phyloP scores from a whole-genome alignment of 805 yeast species.

The Zygotorulaspora sp. region DNA sequence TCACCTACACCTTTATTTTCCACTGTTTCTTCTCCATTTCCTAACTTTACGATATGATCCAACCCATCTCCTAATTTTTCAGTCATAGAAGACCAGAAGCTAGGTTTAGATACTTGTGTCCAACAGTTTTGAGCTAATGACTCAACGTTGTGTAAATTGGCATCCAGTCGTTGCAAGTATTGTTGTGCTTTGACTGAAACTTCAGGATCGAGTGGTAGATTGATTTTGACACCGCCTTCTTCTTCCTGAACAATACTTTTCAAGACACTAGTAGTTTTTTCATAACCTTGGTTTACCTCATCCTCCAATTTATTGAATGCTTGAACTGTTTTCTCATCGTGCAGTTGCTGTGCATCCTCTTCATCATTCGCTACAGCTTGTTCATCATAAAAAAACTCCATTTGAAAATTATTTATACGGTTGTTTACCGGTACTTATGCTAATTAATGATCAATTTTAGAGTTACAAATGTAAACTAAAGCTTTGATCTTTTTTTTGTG shows the following conservation, averaged over 20 bases:
- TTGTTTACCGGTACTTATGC: background rate
- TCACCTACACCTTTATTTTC: conserved; percentile 28
- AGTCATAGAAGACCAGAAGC: conserved; percentile 30
- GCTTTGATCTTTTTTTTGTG: no score
- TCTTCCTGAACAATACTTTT: conserved; percentile 20
- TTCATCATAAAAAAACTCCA: conserved; percentile 33
- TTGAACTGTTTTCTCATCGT: conserved; percentile 48
- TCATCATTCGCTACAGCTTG: conserved; percentile 19
- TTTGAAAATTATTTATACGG: conserved; percentile 4
- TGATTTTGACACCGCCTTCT: conserved; percentile 27
- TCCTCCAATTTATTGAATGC: conserved; percentile 48
- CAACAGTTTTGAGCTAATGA: conserved; percentile 51
- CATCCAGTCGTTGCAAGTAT: conserved; percentile 66
- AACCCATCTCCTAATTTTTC: conserved; percentile 20
- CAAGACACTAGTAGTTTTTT: conserved; percentile 25
- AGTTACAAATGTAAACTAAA: no score
- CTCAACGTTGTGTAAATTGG: conserved; percentile 70
- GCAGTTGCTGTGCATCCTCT: background rate
- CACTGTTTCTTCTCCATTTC: conserved; percentile 4
- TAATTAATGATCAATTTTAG: background rate
- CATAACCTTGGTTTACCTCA: conserved; percentile 40
- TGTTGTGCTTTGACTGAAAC: conserved; percentile 47
- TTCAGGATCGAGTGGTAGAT: conserved; percentile 24
- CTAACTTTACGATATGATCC: conserved; percentile 22
- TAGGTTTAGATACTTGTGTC: conserved; percentile 26